Conservation (phyloP, 495 filamentous ascomycete genomes). For the Neurospora africana region DNA sequence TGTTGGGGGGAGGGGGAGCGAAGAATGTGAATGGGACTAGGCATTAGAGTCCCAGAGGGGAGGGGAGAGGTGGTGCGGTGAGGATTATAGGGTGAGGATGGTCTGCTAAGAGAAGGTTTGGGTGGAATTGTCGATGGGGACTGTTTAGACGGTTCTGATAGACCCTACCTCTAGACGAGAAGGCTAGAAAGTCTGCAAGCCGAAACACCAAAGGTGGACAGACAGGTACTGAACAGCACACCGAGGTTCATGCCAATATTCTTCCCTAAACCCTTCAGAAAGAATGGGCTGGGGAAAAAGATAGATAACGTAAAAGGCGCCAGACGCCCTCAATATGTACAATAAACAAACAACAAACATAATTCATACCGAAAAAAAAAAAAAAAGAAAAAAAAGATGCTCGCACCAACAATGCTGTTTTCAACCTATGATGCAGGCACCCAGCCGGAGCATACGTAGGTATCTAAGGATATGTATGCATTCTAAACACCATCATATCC, state of each 20-base stretch:
- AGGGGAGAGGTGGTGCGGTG: conserved; percentile 8
- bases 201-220: not conserved
- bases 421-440: not conserved
- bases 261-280: not conserved
- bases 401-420: not conserved
- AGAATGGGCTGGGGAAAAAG: not conserved
- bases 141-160: not conserved
- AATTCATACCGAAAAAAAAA: not conserved
- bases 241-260: not conserved
- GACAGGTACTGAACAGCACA: not conserved
- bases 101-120: not conserved
- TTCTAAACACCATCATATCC: not conserved
- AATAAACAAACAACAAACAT: not conserved
- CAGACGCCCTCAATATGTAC: not conserved
- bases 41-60: not conserved
- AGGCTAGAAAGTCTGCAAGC: not conserved
- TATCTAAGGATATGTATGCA: not conserved
- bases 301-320: not conserved
- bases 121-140: not conserved
- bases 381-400: not conserved
- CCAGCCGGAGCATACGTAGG: not conserved
- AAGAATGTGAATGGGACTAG: conserved; percentile 34
- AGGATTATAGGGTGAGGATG: not conserved
- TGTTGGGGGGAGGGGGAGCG: conserved; percentile 48
- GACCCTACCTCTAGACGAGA: not conserved